phyloP scores from a whole-genome alignment of 2,329 filamentous ascomycete genomes.

The Fusarium sp. region DNA sequence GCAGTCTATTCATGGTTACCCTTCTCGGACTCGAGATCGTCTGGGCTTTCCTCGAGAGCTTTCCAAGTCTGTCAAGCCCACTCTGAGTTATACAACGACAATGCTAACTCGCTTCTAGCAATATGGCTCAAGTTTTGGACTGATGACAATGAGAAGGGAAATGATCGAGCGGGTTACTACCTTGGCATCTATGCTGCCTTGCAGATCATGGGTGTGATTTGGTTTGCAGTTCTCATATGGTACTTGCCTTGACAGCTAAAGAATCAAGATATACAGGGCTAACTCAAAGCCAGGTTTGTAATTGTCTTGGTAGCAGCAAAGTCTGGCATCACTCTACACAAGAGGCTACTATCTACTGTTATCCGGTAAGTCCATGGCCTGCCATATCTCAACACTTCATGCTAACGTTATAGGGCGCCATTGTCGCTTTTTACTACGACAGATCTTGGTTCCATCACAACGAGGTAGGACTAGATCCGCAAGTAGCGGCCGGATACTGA shows the following conservation, averaged over 20 bases:
- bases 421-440: conserved; percentile 55
- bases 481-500: not conserved
- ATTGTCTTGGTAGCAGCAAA: conserved; percentile 45
- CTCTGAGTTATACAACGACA: rapidly evolving
- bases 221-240: conserved; percentile 41
- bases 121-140: conserved; percentile 51
- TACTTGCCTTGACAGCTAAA: not conserved
- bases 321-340: conserved; percentile 45
- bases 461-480: conserved; percentile 46
- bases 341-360: conserved; percentile 41
- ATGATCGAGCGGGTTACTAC: conserved; percentile 30
- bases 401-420: conserved; percentile 49
- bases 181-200: conserved; percentile 44
- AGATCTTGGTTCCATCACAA: conserved; percentile 55
- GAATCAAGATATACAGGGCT: not conserved
- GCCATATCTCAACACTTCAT: not conserved
- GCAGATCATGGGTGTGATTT: conserved; percentile 37
- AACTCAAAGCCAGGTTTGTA: conserved; percentile 40
- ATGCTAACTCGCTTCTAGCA: conserved; percentile 22
- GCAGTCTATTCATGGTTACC: conserved; percentile 29
- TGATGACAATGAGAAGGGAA: conserved; percentile 31
- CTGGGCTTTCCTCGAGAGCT: conserved; percentile 46
- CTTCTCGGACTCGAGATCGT: conserved; percentile 41
- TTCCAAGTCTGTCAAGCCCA: conserved; percentile 43
- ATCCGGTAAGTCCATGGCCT: conserved; percentile 11